phyloP scores from a whole-genome alignment of 805 yeast genomes.

The Yarrowia sp. region DNA sequence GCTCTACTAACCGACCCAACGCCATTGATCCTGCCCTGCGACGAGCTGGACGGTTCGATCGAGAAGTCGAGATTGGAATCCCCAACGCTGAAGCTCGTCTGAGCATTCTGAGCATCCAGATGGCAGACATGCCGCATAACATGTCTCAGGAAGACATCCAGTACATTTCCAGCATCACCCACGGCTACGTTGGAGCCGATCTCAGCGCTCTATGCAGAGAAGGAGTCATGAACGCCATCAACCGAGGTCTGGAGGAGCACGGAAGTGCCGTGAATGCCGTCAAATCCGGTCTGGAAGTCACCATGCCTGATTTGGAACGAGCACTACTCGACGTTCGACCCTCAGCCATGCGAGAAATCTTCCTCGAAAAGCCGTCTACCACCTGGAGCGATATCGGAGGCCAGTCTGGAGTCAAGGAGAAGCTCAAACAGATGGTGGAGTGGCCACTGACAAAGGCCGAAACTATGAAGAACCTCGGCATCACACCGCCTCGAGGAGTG shows the following conservation, averaged over 20 bases:
- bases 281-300: slow-evolving; percentile 48
- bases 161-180: slow-evolving; percentile 77
- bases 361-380: slow-evolving; percentile 92
- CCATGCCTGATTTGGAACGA: slow-evolving; percentile 63
- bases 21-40: slow-evolving; percentile 85
- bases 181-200: slow-evolving; percentile 98
- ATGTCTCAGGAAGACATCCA: slow-evolving; percentile 63
- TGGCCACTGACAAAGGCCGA: slow-evolving; percentile 85
- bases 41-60: slow-evolving; percentile 84
- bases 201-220: slow-evolving; percentile 86
- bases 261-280: slow-evolving; percentile 8
- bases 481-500: slow-evolving; percentile 91
- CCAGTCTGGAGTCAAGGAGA: slow-evolving; percentile 79
- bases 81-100: slow-evolving; percentile 98
- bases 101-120: slow-evolving; percentile 72
- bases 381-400: slow-evolving; percentile 97
- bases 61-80: slow-evolving; percentile 87
- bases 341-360: slow-evolving; percentile 95
- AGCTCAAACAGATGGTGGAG: slow-evolving; percentile 88
- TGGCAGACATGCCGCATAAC: slow-evolving; percentile 64
- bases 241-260: slow-evolving; percentile 57
- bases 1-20: slow-evolving; percentile 90
- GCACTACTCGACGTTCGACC: slow-evolving; percentile 87
- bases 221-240: slow-evolving; percentile 82
- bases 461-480: slow-evolving; percentile 77